phyloP scores from a whole-genome alignment of 2,329 filamentous ascomycete species.

The Aspergillus pseudoviridinutans region DNA sequence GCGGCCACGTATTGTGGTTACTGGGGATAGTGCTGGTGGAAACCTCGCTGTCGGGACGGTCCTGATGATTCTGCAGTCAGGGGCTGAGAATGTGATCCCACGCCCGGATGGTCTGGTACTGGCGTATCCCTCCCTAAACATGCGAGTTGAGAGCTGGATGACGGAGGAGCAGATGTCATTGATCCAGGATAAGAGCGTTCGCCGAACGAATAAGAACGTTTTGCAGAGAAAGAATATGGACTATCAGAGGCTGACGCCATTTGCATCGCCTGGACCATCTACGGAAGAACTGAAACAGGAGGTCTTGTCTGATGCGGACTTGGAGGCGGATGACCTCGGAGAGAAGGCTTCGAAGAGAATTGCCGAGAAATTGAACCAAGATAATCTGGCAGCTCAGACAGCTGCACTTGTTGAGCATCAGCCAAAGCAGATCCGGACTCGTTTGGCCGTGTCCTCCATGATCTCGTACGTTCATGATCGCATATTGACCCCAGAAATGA shows the following conservation, averaged over 20 bases:
- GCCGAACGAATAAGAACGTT: constrained; percentile 73
- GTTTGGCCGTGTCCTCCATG: constrained; percentile 93
- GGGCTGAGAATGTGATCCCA: constrained; percentile 60
- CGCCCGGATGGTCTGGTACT: constrained; percentile 76
- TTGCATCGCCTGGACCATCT: constrained; percentile 71
- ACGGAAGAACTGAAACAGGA: constrained; percentile 55
- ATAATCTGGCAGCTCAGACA: constrained; percentile 35
- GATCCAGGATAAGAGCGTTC: constrained; percentile 75
- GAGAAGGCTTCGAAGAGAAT: constrained; percentile 19
- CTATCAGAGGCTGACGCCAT: constrained; percentile 74
- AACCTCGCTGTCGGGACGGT: constrained; percentile 77
- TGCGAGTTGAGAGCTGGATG: constrained; percentile 99
- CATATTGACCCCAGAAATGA: constrained; percentile 93
- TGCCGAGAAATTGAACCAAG: constrained; percentile 26
- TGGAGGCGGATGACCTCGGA: constrained; percentile 16
- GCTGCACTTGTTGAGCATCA: constrained; percentile 34
- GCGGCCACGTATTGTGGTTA: constrained; percentile 65
- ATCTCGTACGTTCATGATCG: constrained; percentile 98
- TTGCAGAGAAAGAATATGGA: constrained; percentile 82
- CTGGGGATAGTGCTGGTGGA: constrained; percentile 77
- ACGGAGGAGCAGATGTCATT: constrained; percentile 95
- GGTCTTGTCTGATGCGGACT: constrained; percentile 12
- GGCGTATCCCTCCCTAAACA: constrained; percentile 85
- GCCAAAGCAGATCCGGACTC: constrained; percentile 62
- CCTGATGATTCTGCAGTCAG: constrained; percentile 83